Base-by-base conservation (phyloP, 73 alveolate genomes). In the Tetrahymena thermophila region DNA sequence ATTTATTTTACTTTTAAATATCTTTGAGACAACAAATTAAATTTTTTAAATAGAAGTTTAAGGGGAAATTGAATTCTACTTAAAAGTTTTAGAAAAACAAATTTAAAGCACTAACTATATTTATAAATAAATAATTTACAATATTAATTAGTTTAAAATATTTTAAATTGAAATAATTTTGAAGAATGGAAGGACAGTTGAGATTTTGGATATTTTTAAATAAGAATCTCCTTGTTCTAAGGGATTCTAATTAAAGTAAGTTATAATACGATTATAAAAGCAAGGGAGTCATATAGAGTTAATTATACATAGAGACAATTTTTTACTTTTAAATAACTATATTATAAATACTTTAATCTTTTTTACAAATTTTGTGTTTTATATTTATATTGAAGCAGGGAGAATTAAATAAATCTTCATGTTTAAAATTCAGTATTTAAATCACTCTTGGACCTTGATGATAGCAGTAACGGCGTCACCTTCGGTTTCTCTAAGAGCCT, bases 381-480 rank as follows among this genome's bases (percentile, higher is more conserved):
- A 71, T 71, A 71, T 71, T 71, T 71, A 71, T 71, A 28, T 71
- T n/a, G 89, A 71, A 71, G 83, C 83, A 50, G 83, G 89, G 89
- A 71, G 89, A 71, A 71, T 71, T 71, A 71, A 71, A 71, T 71
- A 71, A 42, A 28, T 71, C 94, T 50, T 50, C 83, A 15, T 21
- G 83, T 50, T 50, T 71, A 71, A 71, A n/a, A 71, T 71, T 71
- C 89, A 71, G 28, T 50, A 50, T 71, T 71, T 28, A 71, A 71
- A 71, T 71, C 89, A 71, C 35, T 71, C 89, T 71, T 71, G 37
- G 89, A 71, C 17, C 89, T 94, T 50, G 96, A 97, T 93, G 94
- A 98, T 97, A 93, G 99, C 99, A 93, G 97, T 97, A 56, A 98
- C 99, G 95, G 99, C 97, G 93, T 98, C 99, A 95, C 98, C 99